A percentile compares a stretch with the other conserved stretches of the same genome.
Evolutionary conservation across 176 grass and related monocot genomes (phyloP).

Genomic region (Carex pumila): DNA sequence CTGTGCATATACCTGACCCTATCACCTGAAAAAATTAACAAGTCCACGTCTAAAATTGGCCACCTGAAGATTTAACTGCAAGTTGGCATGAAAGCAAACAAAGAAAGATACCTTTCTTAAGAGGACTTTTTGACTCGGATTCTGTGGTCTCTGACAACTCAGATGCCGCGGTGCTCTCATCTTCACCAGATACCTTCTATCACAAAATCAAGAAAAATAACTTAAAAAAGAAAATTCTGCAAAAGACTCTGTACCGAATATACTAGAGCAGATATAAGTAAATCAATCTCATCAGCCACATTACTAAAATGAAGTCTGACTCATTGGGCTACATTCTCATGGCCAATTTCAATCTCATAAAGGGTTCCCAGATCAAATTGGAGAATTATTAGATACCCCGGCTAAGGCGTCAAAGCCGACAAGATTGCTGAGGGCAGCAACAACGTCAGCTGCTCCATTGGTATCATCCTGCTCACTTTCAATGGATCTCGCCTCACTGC

Average conservation of each 20-base stretch:
- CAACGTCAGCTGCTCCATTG: slow-evolving; percentile 38
- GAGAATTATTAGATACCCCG: slow-evolving; percentile 38
- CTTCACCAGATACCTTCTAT: slow-evolving; percentile 64
- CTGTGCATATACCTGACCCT: slow-evolving; percentile 66
- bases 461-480: slow-evolving; percentile 79
- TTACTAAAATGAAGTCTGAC: not conserved
- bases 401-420: not conserved
- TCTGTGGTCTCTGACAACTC: slow-evolving; percentile 44
- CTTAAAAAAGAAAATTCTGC: slow-evolving; percentile 16
- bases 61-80: slow-evolving; percentile 11
- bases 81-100: not conserved
- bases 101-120: slow-evolving; percentile 45
- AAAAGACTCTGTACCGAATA: slow-evolving; percentile 10
- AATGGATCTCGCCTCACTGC: slow-evolving; percentile 48
- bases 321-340: not conserved
- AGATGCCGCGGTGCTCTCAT: slow-evolving; percentile 42
- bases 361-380: not conserved
- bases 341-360: not conserved
- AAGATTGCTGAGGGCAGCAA: slow-evolving; percentile 32
- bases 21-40: slow-evolving; percentile 66
- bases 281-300: not conserved
- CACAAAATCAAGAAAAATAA: slow-evolving; percentile 6
- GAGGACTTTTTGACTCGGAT: slow-evolving; percentile 60
- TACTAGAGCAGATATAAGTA: slow-evolving; percentile 1
- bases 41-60: slow-evolving; percentile 15